Percentiles rank a stretch among this genome's conserved stretches.
Conservation (phyloP, 495 filamentous ascomycete species). For the Talaromyces trachyspermus region DNA sequence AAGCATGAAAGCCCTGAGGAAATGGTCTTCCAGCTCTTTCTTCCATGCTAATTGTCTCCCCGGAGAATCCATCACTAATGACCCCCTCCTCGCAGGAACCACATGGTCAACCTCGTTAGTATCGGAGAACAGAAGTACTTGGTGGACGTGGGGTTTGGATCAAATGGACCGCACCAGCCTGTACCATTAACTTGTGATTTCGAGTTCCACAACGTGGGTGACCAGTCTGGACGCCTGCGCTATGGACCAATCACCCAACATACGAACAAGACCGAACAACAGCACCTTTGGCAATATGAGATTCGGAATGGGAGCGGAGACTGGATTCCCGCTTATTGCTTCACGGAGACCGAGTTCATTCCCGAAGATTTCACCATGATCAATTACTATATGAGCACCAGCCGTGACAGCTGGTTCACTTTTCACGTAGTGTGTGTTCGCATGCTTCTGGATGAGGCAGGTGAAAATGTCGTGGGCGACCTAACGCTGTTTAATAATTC, state of each 20-base stretch:
- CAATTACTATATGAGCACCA: conserved; percentile 39
- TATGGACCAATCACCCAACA: conserved; percentile 25
- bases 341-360: conserved; percentile 48
- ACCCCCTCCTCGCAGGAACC: conserved; percentile 23
- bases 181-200: conserved; percentile 33
- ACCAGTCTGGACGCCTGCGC: conserved; percentile 35
- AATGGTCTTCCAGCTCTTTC: not conserved
- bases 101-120: conserved; percentile 60
- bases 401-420: conserved; percentile 40
- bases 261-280: conserved; percentile 15
- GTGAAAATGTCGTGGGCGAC: conserved; percentile 42
- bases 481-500: conserved; percentile 44
- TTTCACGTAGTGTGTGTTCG: conserved; percentile 37
- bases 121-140: conserved; percentile 43
- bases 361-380: conserved; percentile 49
- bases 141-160: conserved; percentile 63
- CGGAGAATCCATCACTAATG: not conserved
- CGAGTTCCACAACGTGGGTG: conserved; percentile 29
- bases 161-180: conserved; percentile 43
- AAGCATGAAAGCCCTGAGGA: not conserved
- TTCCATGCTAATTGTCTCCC: not conserved
- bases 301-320: conserved; percentile 22
- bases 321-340: conserved; percentile 51
- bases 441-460: conserved; percentile 37
- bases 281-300: conserved; percentile 48